Conservation (phyloP, 257 asterid genomes). For the Ligustrum vulgare region DNA sequence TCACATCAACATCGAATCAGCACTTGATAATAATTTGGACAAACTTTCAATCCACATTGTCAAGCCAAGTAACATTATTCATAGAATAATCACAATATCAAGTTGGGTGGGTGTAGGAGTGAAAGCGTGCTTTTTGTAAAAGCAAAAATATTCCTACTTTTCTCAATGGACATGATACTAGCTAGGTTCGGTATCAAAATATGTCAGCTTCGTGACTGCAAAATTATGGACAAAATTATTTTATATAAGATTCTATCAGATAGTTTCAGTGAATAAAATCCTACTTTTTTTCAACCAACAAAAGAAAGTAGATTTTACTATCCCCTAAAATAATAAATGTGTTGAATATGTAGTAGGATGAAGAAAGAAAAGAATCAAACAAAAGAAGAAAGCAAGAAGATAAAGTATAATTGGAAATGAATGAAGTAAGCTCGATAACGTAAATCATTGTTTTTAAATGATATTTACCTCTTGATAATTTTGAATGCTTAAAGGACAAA, state of each 20-base stretch:
- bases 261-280: conserved; percentile 5
- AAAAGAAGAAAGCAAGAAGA: too few species aligned
- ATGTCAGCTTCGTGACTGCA: conserved; percentile 15
- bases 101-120: neutral
- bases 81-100: neutral
- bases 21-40: too few species aligned
- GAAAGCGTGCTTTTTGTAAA: conserved; percentile 25
- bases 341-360: too few species aligned
- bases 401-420: too few species aligned
- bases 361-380: neutral
- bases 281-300: neutral
- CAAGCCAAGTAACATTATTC: too few species aligned
- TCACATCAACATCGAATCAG: too few species aligned
- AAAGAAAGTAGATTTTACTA: neutral
- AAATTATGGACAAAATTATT: conserved; percentile 13
- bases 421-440: too few species aligned
- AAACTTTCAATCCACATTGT: too few species aligned
- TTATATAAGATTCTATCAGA: neutral
- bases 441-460: too few species aligned
- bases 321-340: neutral
- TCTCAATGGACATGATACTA: neutral
- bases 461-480: too few species aligned
- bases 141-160: conserved; percentile 11
- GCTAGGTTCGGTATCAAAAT: neutral
- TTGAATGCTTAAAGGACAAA: too few species aligned